phyloP scores from a whole-genome alignment of 495 filamentous ascomycete species.

The Daldinia grandis region DNA sequence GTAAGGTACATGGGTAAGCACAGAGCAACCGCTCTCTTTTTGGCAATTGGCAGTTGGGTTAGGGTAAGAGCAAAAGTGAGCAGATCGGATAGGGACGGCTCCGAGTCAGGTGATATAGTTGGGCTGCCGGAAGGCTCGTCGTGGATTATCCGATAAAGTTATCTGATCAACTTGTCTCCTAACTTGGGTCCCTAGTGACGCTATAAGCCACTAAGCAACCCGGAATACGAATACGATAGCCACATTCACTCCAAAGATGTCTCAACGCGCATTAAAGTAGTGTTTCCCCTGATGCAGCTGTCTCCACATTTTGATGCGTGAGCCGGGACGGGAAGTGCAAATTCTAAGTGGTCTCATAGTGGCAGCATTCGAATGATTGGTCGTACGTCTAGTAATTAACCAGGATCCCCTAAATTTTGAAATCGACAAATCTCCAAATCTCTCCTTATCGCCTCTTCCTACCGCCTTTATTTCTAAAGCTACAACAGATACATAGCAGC shows the following conservation, averaged over 20 bases:
- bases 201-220: conserved; percentile 19
- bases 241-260: conserved; percentile 1
- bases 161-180: conserved; percentile 34
- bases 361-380: conserved; percentile 47
- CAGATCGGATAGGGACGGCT: conserved; percentile 9
- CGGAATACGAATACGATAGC: conserved; percentile 41
- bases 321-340: conserved; percentile 39
- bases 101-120: conserved; percentile 28
- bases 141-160: conserved; percentile 35
- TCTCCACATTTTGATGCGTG: conserved; percentile 16
- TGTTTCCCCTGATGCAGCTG: conserved; percentile 12
- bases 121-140: not conserved
- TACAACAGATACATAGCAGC: conserved; percentile 39
- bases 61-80: conserved; percentile 14
- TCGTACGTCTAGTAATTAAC: conserved; percentile 21
- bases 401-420: conserved; percentile 24
- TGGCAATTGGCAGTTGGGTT: conserved; percentile 6
- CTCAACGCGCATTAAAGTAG: conserved; percentile 3
- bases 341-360: conserved; percentile 48
- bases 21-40: not conserved
- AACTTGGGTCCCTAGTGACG: not conserved
- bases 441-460: conserved; percentile 41
- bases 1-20: conserved; percentile 9
- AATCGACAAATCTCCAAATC: conserved; percentile 42
- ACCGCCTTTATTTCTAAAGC: conserved; percentile 29